These are phyloP conservation scores for Crithidia fasciculata DNA, from an alignment of 208 protist species.

Conservation along the genomic window DNA sequence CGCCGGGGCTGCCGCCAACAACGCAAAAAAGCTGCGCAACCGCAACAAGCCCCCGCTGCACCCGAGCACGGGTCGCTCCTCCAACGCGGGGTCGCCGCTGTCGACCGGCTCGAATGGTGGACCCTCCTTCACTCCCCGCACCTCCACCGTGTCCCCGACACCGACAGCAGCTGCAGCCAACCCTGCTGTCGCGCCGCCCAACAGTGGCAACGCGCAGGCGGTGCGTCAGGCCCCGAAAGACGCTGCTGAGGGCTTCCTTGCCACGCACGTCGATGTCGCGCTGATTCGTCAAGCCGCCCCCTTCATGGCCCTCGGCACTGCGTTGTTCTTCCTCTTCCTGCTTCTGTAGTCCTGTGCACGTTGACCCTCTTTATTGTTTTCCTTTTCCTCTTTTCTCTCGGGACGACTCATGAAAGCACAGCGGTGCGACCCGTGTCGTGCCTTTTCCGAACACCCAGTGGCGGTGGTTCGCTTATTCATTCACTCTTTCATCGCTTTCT, in stretches of 20 bases:
- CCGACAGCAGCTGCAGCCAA: not conserved
- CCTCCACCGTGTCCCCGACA: not conserved
- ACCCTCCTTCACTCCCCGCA: not conserved
- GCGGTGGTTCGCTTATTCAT: not conserved
- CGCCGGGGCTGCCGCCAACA: not conserved
- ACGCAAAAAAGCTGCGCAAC: slow-evolving; percentile 2
- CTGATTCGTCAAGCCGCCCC: slow-evolving; percentile 26
- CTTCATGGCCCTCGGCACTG: slow-evolving; percentile 23
- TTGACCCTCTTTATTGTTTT: not conserved
- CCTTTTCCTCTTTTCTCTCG: not conserved
- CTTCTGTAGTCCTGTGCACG: slow-evolving; percentile 8
- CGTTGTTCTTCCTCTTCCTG: slow-evolving; percentile 26
- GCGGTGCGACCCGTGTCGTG: no score
- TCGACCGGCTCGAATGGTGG: not conserved
- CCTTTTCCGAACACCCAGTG: no score
- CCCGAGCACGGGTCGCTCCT: not conserved
- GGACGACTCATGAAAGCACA: not conserved
- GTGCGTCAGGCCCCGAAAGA: slow-evolving; percentile 6
- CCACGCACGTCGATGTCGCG: slow-evolving; percentile 10
- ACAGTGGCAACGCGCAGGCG: not conserved
- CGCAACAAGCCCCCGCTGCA: not conserved
- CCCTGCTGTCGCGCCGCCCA: not conserved
- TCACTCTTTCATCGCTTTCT: no score
- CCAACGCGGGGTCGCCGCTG: not conserved
- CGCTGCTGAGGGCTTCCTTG: not conserved